A percentile compares a stretch with the other conserved stretches of the same genome.
Conservation (phyloP, 129 eudicot genomes). For the Erigeron canadensis region DNA sequence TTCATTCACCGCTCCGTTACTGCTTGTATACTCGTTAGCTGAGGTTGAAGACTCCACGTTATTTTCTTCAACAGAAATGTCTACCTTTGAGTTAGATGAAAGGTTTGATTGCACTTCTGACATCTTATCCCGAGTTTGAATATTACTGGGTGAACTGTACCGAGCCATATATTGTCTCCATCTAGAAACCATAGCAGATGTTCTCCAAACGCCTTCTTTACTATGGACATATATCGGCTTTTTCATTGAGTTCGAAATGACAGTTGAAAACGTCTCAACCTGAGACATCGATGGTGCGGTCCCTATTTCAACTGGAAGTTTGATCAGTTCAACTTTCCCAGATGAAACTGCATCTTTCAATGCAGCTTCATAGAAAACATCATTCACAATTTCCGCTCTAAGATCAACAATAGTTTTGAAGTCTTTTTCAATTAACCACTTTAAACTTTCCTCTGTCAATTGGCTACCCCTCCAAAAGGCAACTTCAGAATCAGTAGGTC, state of each 20-base stretch:
- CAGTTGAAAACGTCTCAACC: conserved; percentile 69
- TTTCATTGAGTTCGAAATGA: conserved; percentile 60
- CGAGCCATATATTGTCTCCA: conserved; percentile 77
- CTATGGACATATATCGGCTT: conserved; percentile 81
- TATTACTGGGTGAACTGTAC: conserved; percentile 18
- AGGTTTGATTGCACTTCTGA: conserved; percentile 18
- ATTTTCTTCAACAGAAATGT: conserved; percentile 28
- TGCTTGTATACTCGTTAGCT: conserved; percentile 22
- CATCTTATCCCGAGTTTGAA: conserved; percentile 26
- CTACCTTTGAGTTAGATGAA: conserved; percentile 31
- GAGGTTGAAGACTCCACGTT: conserved; percentile 26
- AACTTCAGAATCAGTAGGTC: conserved; percentile 46
- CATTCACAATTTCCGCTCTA: conserved; percentile 90
- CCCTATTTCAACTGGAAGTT: conserved; percentile 83
- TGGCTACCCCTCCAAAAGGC: conserved; percentile 96
- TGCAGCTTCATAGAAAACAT: conserved; percentile 57
- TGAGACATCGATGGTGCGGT: conserved; percentile 77
- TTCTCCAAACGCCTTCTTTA: conserved; percentile 90
- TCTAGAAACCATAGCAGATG: conserved; percentile 86
- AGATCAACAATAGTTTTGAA: conserved; percentile 86
- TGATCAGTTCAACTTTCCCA: conserved; percentile 66
- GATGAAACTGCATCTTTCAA: conserved; percentile 57
- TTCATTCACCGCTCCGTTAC: conserved; percentile 31
- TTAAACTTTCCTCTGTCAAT: conserved; percentile 85
- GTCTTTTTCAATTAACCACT: conserved; percentile 82